phyloP scores from a whole-genome alignment of 2,329 filamentous ascomycete species.

The Ilyonectria destructans region DNA sequence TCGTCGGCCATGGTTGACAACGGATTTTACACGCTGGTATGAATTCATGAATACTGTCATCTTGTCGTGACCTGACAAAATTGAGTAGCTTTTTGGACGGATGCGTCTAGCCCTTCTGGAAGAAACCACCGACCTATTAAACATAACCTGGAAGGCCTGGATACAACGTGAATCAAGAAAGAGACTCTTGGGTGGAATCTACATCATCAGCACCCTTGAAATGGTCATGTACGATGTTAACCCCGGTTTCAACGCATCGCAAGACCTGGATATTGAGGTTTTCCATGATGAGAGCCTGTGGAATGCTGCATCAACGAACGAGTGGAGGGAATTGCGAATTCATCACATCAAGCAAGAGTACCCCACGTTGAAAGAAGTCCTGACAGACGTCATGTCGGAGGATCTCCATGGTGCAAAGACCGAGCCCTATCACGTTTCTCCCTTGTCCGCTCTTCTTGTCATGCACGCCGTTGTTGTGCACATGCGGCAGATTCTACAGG shows the following conservation, averaged over 20 bases:
- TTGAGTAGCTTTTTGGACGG: constrained; percentile 14
- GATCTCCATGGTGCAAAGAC: background rate
- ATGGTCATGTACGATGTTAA: constrained; percentile 37
- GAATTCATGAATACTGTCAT: background rate
- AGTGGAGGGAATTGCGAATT: constrained; percentile 29
- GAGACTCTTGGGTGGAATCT: constrained; percentile 26
- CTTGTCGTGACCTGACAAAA: background rate
- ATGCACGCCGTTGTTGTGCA: constrained; percentile 35
- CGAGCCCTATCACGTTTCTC: constrained; percentile 10
- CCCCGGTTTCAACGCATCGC: constrained; percentile 32
- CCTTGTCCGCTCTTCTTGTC: constrained; percentile 24
- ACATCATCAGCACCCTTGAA: constrained; percentile 24
- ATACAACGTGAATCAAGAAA: constrained; percentile 34
- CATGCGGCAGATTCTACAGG: constrained; percentile 32
- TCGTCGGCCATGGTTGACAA: constrained; percentile 22
- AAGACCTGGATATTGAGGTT: constrained; percentile 30
- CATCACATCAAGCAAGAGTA: background rate
- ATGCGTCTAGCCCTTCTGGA: background rate
- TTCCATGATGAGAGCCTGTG: constrained; percentile 33
- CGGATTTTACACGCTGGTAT: constrained; percentile 34
- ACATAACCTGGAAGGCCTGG: constrained; percentile 30
- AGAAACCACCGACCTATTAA: background rate
- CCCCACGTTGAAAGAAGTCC: constrained; percentile 25
- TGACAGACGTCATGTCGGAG: constrained; percentile 24
- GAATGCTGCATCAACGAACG: constrained; percentile 24